A percentile compares a stretch with the other conserved stretches of the same genome.
These are phyloP conservation scores for Yamadazyma jaroonii DNA, from an alignment of 1,139 yeast genomes.

Conservation along the genomic window DNA sequence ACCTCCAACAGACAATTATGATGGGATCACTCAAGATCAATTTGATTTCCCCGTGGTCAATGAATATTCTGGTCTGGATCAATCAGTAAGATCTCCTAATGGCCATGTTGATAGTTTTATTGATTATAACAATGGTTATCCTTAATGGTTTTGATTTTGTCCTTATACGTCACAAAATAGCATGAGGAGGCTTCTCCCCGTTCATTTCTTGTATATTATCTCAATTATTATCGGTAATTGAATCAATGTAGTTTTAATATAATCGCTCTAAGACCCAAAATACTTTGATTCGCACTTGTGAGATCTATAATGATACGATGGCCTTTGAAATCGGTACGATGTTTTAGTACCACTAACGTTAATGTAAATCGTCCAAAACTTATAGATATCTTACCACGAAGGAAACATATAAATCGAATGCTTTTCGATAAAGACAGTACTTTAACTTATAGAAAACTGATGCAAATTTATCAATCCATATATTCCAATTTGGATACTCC, in stretches of 20 bases:
- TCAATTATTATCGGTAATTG: not conserved
- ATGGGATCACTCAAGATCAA: slow-evolving; percentile 13
- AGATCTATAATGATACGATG: no score
- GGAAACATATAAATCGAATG: slow-evolving; percentile 53
- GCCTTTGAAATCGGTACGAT: no score
- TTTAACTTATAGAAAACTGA: slow-evolving; percentile 49
- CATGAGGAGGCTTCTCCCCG: not conserved
- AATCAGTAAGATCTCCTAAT: slow-evolving; percentile 13
- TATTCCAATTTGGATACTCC: slow-evolving; percentile 45
- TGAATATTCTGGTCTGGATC: slow-evolving; percentile 17
- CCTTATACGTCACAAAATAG: not conserved
- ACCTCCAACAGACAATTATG: slow-evolving; percentile 12
- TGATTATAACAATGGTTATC: slow-evolving; percentile 22
- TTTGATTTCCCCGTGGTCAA: slow-evolving; percentile 18
- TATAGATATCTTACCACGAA: slow-evolving; percentile 54
- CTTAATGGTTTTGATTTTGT: no score
- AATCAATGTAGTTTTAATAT: slow-evolving; percentile 1
- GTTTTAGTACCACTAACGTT: no score
- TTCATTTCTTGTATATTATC: slow-evolving; percentile 1
- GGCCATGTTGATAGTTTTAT: slow-evolving; percentile 23
- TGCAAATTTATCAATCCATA: slow-evolving; percentile 50
- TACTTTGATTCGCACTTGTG: no score
- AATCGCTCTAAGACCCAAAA: no score
- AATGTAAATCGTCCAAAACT: slow-evolving; percentile 37
- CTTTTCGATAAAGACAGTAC: slow-evolving; percentile 66